These are phyloP conservation scores for Leccinum fuscescens DNA, from an alignment of 1,284 basidiomycete species.

Conservation along the genomic window DNA sequence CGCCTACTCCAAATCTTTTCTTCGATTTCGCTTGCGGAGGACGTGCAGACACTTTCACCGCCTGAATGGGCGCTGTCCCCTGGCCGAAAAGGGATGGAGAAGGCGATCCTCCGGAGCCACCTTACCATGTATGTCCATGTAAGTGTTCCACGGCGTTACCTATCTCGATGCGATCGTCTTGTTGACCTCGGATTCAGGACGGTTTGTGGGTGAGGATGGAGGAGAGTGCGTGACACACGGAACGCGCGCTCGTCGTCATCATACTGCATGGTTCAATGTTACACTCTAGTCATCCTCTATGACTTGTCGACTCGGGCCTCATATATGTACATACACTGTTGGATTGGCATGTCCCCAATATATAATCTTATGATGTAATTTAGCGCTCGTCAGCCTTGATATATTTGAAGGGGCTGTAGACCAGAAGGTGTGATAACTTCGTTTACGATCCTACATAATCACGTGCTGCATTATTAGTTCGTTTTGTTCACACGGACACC, in stretches of 20 bases:
- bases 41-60: slow-evolving; percentile 38
- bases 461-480: too few relatives aligned
- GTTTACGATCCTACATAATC: too few relatives aligned
- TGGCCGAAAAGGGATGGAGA: slow-evolving; percentile 31
- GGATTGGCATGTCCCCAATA: not conserved
- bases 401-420: not conserved
- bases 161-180: not conserved
- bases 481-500: too few relatives aligned
- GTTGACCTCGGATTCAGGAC: slow-evolving; percentile 6
- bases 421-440: too few relatives aligned
- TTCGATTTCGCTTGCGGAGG: slow-evolving; percentile 34
- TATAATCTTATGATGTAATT: not conserved
- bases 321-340: not conserved
- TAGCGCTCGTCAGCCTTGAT: not conserved
- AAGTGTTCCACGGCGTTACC: slow-evolving; percentile 4
- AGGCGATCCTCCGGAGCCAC: slow-evolving; percentile 38
- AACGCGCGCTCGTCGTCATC: not conserved
- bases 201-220: slow-evolving; percentile 22
- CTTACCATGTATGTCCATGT: slow-evolving; percentile 52
- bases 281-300: not conserved
- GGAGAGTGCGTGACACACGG: not conserved
- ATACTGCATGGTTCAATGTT: not conserved
- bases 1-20: slow-evolving; percentile 42
- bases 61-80: slow-evolving; percentile 26
- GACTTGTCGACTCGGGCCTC: not conserved